phyloP scores from a whole-genome alignment of 495 filamentous ascomycete genomes.

The Acidomyces sp. region DNA sequence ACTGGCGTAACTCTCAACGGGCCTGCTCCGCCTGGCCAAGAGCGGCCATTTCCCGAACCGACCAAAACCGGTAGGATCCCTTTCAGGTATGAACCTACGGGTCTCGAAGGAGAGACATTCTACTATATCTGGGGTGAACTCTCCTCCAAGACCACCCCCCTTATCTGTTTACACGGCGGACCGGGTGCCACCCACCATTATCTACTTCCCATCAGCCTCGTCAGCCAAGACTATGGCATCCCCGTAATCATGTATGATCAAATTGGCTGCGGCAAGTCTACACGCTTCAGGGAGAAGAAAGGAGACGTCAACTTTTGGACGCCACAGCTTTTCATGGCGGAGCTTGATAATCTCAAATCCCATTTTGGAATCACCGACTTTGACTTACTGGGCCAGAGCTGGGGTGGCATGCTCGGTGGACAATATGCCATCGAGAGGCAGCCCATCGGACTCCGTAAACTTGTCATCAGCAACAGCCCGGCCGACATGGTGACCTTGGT shows the following conservation, averaged over 20 bases:
- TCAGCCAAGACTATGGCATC: conserved; percentile 25
- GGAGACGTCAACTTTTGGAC: conserved; percentile 37
- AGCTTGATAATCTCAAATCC: conserved; percentile 37
- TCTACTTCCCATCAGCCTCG: conserved; percentile 30
- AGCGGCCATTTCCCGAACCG: conserved; percentile 11
- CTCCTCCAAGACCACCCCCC: conserved; percentile 20
- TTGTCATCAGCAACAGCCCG: conserved; percentile 33
- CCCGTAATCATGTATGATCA: conserved; percentile 44
- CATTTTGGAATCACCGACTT: conserved; percentile 31
- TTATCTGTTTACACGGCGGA: conserved; percentile 37
- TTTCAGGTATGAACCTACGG: conserved; percentile 7
- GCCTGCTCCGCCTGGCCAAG: conserved; percentile 11
- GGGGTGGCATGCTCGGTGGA: conserved; percentile 40
- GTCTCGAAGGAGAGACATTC: conserved; percentile 14
- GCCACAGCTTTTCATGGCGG: conserved; percentile 33
- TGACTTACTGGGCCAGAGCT: conserved; percentile 36
- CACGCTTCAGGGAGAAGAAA: conserved; percentile 32
- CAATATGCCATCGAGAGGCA: conserved; percentile 25
- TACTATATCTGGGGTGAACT: conserved; percentile 17
- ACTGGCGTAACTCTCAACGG: too few relatives aligned
- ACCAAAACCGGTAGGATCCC: conserved; percentile 9
- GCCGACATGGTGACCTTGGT: conserved; percentile 28
- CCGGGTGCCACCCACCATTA: conserved; percentile 36
- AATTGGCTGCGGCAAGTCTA: conserved; percentile 36
- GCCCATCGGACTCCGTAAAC: conserved; percentile 30